phyloP scores from a whole-genome alignment of 2,329 filamentous ascomycete species.

The Penicillium freii region DNA sequence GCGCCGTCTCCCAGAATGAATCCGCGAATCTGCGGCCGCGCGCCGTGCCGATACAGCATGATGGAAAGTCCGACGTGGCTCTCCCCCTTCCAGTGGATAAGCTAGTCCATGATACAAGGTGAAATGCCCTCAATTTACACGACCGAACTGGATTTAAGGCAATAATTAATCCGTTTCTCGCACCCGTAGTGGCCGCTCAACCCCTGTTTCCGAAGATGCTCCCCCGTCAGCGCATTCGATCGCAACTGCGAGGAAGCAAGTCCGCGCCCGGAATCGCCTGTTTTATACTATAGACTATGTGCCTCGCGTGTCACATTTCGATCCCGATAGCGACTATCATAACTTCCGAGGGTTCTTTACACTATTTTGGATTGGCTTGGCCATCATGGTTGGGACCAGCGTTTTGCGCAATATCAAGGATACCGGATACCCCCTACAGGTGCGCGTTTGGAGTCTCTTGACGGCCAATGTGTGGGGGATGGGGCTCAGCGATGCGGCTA shows the following conservation, averaged over 20 bases:
- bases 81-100: conserved; percentile 31
- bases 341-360: conserved; percentile 98
- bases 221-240: conserved; percentile 88
- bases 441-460: conserved; percentile 85
- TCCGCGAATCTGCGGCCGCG: conserved; percentile 35
- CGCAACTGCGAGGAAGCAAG: conserved; percentile 78
- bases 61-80: conserved; percentile 22
- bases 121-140: neutral
- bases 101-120: conserved; percentile 40
- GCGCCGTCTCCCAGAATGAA: conserved; percentile 28
- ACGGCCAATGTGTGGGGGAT: conserved; percentile 86
- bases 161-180: conserved; percentile 5
- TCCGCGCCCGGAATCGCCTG: conserved; percentile 75
- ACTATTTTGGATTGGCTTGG: conserved; percentile 94
- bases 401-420: conserved; percentile 91
- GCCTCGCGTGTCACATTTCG: conserved; percentile 90
- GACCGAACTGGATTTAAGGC: neutral
- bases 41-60: conserved; percentile 28
- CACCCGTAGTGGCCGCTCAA: conserved; percentile 69
- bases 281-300: conserved; percentile 94
- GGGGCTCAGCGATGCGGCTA: conserved; percentile 75
- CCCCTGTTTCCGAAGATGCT: conserved; percentile 81
- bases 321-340: conserved; percentile 83
- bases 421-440: conserved; percentile 79
- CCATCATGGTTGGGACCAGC: conserved; percentile 96